Base-by-base conservation (phyloP, 164 flowering plant genomes). In the Magnolia sinica region DNA sequence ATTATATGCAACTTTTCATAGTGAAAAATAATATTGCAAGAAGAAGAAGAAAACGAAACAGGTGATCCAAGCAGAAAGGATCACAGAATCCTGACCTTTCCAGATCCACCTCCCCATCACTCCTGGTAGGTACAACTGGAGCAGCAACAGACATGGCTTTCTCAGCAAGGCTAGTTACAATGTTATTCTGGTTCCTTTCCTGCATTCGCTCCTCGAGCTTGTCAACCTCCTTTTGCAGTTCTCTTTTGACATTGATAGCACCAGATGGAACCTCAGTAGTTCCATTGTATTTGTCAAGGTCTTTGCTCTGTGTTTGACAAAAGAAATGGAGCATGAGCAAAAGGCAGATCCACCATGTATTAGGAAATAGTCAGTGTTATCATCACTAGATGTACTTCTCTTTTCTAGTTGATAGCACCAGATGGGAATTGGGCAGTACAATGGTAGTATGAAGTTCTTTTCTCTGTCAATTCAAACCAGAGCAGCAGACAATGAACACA, bases 111-210 rank as follows among this genome's bases (percentile, higher is more conserved):
- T 73, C 94, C 71, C 99, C 99, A 87, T 86, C 92, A 84, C 82
- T 87, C 76, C 87, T 96, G 23, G 89, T 90, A 64, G 99, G 99
- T 55, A 96, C 94, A 71, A 94, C 94, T n/a, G 99, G 99, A 91
- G 86, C 87, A 82, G 99, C 99, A 81, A 92, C 91, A 71, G 95
- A 91, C 94, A 92, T 87, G 76, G 99, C 99, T 88, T 96, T 96
- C 85, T 94, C 99, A 58, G 97, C 97, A 79, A 96, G 89, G 84
- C 91, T 91, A 70, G 88, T 84, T 49, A 91, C 97, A 55, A 91
- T 71, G 72, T 86, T 88, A 76, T 77, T 85, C 61, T 83, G 85
- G 72, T 71, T 63, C 69, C 83, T 87, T n/a, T 84, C 90, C 59
- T 81, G 72, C 14, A 50, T 55, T 59, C 59, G 79, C 64, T 85